Base-by-base conservation (phyloP, 2,329 filamentous ascomycete genomes). In the Pseudofabraea citricarpa region DNA sequence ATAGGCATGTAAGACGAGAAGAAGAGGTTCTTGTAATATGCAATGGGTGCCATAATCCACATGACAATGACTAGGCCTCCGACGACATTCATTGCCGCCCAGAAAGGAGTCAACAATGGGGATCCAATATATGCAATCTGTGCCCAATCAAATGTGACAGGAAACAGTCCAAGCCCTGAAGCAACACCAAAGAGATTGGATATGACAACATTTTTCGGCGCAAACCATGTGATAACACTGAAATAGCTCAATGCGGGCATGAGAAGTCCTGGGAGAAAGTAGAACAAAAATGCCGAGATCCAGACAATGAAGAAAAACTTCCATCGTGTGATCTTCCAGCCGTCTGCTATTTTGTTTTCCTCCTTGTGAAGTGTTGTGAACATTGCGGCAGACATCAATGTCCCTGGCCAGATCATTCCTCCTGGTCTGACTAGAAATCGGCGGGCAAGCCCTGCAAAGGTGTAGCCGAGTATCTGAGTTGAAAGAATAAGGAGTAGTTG, bases 341-440 rank as follows among this genome's bases (percentile, higher is more conserved):
- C 87, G 61, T 88, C 83, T 16, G 87, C 88, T 26, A 81, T 76
- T 54, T 84, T 86, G 62, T 93, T 94, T 58, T 90, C 83, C 48
- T 89, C 82, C 56, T 85, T 90, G 64, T 95, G 89, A 39, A 95
- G 72, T 0, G 87, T 91, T 4, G 82, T 84, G 56, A 95, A 93
- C 86, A 95, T 90, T 56, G 88, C 84, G 1, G 87, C 88, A 16
- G 88, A 91, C 74, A 91, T 90, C 39, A 95, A 71, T 0, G 89
- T 94, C 18, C 85, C 85, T 1, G 89, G 89, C 89, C 89, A 95
- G 37, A 95, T 89, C 85, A 95, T 94, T 46, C 87, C 87, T 49
- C 85, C 87, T 0, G 89, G 89, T 20, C 87, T 80, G 21, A 95
- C 88, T 4, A 95, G 73, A 60, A 90, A 93, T 39, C 86, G 79